These are phyloP conservation scores for Hibiscus syriacus DNA, from an alignment of 345 rosid genomes.

Conservation along the genomic window DNA sequence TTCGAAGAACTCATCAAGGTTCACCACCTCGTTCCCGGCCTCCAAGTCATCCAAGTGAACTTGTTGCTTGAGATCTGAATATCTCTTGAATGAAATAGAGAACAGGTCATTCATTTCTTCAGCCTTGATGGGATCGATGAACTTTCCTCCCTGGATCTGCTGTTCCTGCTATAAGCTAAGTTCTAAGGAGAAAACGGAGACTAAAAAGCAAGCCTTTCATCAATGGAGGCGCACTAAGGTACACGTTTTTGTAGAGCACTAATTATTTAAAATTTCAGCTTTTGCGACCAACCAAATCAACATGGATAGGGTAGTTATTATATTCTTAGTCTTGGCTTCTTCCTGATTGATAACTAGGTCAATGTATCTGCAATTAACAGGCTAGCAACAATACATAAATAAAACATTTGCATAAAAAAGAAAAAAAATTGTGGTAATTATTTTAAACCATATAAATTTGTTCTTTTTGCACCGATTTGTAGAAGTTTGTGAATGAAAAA, in stretches of 20 bases:
- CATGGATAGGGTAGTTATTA: background rate
- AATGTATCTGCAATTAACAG: too few relatives aligned
- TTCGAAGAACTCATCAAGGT: slow-evolving; percentile 69
- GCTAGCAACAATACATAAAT: too few relatives aligned
- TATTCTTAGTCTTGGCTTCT: too few relatives aligned
- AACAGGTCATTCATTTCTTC: slow-evolving; percentile 64
- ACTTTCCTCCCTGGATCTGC: background rate
- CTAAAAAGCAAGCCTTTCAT: background rate
- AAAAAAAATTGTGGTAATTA: too few relatives aligned
- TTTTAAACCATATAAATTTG: background rate
- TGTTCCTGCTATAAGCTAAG: background rate
- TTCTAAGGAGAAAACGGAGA: background rate
- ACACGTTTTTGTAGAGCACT: background rate
- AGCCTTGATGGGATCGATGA: background rate
- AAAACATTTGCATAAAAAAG: too few relatives aligned
- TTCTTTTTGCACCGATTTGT: background rate
- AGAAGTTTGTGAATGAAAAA: background rate
- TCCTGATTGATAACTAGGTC: too few relatives aligned
- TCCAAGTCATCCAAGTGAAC: slow-evolving; percentile 33
- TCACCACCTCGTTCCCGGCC: slow-evolving; percentile 37
- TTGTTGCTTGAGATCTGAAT: slow-evolving; percentile 26
- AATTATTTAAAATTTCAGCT: background rate
- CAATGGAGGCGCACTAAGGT: background rate
- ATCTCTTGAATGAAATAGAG: slow-evolving; percentile 53
- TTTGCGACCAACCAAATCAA: slow-evolving; percentile 3